Evolutionary conservation across 2,329 filamentous ascomycete genomes (phyloP).

Genomic region (Colletotrichum kahawae): DNA sequence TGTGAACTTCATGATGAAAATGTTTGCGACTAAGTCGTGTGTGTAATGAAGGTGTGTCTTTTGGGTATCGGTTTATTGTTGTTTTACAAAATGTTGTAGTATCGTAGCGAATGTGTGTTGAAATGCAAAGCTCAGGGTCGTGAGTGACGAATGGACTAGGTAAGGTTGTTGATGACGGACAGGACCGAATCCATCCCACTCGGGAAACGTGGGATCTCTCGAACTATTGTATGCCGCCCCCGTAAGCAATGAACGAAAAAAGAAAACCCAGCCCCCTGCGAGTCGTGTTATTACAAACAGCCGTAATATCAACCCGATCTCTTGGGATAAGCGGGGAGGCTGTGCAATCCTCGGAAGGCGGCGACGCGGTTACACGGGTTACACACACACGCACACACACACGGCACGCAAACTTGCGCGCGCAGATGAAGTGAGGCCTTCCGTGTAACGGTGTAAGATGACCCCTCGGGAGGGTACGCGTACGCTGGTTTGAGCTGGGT

Average conservation of each 20-base stretch:
- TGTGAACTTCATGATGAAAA: constrained; percentile 5
- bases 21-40: background rate
- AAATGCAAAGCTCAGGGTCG: background rate
- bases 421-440: background rate
- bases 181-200: background rate
- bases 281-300: background rate
- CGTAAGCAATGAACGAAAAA: background rate
- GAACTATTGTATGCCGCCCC: background rate
- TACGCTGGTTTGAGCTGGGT: background rate
- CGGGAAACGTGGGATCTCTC: background rate
- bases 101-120: background rate
- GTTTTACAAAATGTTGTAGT: background rate
- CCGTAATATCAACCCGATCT: background rate
- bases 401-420: background rate
- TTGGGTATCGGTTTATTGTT: background rate
- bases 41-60: background rate
- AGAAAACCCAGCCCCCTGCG: background rate
- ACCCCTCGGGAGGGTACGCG: background rate
- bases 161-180: background rate
- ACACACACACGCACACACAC: background rate
- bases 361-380: background rate
- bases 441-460: background rate
- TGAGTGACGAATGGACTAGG: background rate
- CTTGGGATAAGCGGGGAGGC: background rate
- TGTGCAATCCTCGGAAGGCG: background rate